Conservation (phyloP, 345 rosid species). For the Eutrema japonicum region DNA sequence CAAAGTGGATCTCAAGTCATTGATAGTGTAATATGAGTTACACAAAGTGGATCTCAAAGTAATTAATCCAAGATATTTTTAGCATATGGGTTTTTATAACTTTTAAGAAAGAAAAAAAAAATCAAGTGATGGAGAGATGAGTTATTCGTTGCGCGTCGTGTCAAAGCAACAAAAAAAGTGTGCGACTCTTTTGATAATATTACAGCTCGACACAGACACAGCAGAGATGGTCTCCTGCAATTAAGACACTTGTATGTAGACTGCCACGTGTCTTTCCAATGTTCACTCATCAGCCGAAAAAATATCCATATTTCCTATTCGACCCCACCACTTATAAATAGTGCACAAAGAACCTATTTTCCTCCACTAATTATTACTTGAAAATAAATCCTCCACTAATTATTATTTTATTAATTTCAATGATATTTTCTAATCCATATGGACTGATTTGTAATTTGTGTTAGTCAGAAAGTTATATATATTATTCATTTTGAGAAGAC, state of each 20-base stretch:
- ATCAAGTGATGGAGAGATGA: constrained; percentile 5
- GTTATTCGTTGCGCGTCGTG: not conserved
- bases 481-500: not conserved
- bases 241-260: constrained; percentile 14
- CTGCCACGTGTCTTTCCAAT: constrained; percentile 37
- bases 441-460: not conserved
- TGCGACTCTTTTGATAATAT: not conserved
- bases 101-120: not conserved
- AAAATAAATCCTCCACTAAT: constrained; percentile 8
- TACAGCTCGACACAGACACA: constrained; percentile 46
- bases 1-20: no score
- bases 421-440: constrained; percentile 27
- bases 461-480: constrained; percentile 18
- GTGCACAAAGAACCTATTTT: not conserved
- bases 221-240: constrained; percentile 45
- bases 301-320: constrained; percentile 16
- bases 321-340: constrained; percentile 12
- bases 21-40: no score
- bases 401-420: constrained; percentile 25
- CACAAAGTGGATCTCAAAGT: no score
- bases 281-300: constrained; percentile 44
- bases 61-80: no score
- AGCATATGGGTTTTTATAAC: no score
- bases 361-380: no score
- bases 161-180: not conserved